Percentiles rank a stretch among this genome's conserved stretches.
These are phyloP conservation scores for Blastobotrys terrestris DNA, from an alignment of 805 yeast species.

Conservation along the genomic window DNA sequence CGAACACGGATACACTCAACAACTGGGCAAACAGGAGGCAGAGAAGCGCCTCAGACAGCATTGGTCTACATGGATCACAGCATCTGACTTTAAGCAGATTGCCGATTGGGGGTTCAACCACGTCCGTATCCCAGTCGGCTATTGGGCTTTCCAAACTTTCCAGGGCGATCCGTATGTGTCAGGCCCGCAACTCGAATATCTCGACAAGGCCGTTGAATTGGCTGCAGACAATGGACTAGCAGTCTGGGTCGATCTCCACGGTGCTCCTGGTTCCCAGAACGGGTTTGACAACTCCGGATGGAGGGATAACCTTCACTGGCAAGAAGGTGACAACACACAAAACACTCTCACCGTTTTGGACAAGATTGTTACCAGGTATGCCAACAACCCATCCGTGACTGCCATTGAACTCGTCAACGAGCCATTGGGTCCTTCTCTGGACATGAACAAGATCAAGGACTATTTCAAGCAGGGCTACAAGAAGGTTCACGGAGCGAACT, in stretches of 20 bases:
- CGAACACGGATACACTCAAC: constrained; percentile 63
- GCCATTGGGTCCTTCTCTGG: constrained; percentile 71
- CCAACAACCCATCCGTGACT: constrained; percentile 60
- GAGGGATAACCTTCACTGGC: constrained; percentile 56
- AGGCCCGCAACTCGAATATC: constrained; percentile 65
- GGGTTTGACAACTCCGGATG: constrained; percentile 93
- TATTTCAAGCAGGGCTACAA: constrained; percentile 62
- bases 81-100: constrained; percentile 60
- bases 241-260: constrained; percentile 91
- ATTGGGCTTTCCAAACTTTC: constrained; percentile 75
- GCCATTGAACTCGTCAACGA: constrained; percentile 87
- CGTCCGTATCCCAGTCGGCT: constrained; percentile 89
- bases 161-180: constrained; percentile 77
- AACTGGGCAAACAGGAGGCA: constrained; percentile 59
- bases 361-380: constrained; percentile 57
- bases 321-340: constrained; percentile 43
- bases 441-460: constrained; percentile 50
- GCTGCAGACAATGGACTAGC: constrained; percentile 52
- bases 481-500: constrained; percentile 47
- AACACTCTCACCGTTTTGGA: constrained; percentile 52
- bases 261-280: constrained; percentile 95
- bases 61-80: constrained; percentile 76
- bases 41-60: constrained; percentile 49
- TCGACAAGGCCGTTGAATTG: constrained; percentile 78
- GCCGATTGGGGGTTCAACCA: constrained; percentile 63